Conservation (phyloP, 78 protist genomes). For the Guillardia theta region DNA sequence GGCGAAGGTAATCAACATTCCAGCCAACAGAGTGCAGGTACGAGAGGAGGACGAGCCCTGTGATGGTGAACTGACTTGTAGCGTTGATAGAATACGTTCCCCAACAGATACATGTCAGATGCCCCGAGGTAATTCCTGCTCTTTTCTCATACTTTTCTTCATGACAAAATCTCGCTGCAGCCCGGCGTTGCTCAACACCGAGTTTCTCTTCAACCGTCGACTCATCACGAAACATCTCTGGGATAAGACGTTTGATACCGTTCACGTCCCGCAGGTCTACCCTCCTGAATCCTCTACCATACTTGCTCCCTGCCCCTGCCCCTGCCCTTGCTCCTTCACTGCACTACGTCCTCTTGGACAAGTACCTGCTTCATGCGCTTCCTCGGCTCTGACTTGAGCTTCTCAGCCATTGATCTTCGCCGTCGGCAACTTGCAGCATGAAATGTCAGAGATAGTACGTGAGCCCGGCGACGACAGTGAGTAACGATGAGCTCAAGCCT, state of each 20-base stretch:
- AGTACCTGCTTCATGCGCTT: too few species aligned
- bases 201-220: constrained; percentile 1
- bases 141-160: not conserved
- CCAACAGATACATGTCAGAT: constrained; percentile 2
- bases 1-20: constrained; percentile 5
- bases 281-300: too few species aligned
- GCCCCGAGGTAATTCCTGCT: not conserved
- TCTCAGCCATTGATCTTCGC: too few species aligned
- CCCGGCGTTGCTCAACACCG: not conserved
- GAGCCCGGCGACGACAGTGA: too few species aligned
- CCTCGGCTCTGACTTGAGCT: too few species aligned
- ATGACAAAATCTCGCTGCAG: not conserved
- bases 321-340: too few species aligned
- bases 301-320: too few species aligned
- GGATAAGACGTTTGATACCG: not conserved
- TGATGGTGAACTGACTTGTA: not conserved
- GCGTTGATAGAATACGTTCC: not conserved
- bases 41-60: not conserved
- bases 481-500: too few species aligned
- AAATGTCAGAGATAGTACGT: too few species aligned
- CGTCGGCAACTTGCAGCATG: too few species aligned
- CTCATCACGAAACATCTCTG: not conserved
- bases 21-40: constrained; percentile 26
- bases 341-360: too few species aligned
- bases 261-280: not conserved